Conservation (phyloP, 2,329 filamentous ascomycete genomes). For the Pseudogymnoascus sp. region DNA sequence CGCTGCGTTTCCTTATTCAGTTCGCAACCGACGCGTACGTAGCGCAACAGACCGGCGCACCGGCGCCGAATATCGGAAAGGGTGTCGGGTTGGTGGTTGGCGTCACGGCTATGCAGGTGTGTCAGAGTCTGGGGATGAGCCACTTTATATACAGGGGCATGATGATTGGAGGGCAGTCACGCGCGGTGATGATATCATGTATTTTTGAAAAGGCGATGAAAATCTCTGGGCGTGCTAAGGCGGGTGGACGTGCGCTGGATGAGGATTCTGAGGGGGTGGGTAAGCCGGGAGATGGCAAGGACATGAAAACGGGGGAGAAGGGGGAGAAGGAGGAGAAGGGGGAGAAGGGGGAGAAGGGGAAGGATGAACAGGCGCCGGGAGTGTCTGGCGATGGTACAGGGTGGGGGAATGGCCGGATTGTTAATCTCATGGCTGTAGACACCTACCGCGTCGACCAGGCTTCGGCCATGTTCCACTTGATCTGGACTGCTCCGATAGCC, state of each 20-base stretch:
- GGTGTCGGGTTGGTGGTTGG: conserved; percentile 80
- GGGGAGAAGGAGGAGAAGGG: conserved; percentile 28
- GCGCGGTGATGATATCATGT: conserved; percentile 72
- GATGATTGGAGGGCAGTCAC: conserved; percentile 77
- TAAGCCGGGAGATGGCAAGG: conserved; percentile 35
- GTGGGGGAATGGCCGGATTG: conserved; percentile 87
- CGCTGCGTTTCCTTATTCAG: conserved; percentile 74
- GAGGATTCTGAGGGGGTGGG: conserved; percentile 29
- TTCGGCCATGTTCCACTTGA: conserved; percentile 79
- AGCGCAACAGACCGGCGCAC: conserved; percentile 42
- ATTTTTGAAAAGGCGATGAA: conserved; percentile 92
- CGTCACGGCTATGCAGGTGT: conserved; percentile 75
- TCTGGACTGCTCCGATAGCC: conserved; percentile 78
- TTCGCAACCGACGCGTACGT: conserved; percentile 75
- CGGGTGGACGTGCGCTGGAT: conserved; percentile 56
- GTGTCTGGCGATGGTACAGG: conserved; percentile 64
- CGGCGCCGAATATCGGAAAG: conserved; percentile 59
- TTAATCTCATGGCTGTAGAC: conserved; percentile 92
- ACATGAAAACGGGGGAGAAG: conserved; percentile 30
- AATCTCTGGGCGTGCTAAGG: conserved; percentile 78
- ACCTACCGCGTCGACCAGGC: conserved; percentile 89
- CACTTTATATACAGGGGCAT: conserved; percentile 92
- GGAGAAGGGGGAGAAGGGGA: conserved; percentile 30
- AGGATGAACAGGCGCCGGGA: conserved; percentile 34
- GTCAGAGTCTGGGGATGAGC: conserved; percentile 72